Base-by-base conservation (phyloP, 1,139 yeast species). In the Geotrichum europaeum region DNA sequence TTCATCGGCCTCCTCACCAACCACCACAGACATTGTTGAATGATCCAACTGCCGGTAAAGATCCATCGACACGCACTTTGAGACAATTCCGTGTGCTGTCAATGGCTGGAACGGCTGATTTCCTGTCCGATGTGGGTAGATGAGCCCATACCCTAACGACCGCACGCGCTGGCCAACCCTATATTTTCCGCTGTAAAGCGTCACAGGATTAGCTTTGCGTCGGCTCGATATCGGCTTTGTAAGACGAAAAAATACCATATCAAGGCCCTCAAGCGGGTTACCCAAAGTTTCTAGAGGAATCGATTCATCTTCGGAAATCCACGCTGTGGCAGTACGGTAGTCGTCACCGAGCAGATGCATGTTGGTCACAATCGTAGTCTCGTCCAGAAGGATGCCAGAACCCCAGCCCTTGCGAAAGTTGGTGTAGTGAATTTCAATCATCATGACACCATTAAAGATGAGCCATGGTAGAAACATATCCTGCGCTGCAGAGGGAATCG, bases 131-230 rank as follows among this genome's bases (percentile, higher is more conserved):
- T 66, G 66, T 0, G 72, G 73, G 57, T 74, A 79, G 63, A 83
- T 79, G 4, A 86, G 73, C 0, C 92, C 92, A 69, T 73, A 84
- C 0, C 91, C 89, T 2, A 77, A 69, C 0, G 89, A 79, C 7
- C 66, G 68, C 0, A 84, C 86, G 0, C 59, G 50, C 30, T 77
- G 75, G 0, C 81, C 83, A 2, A 28, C 56, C 10, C 20, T n/a
- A 22, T 67, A 64, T 15, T 56, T 59, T 7, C 43, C 34, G 1
- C 58, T 24, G 15, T 67, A 64, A 13, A 62, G 52, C 10, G 59
- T 40, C 6, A 58, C 66, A 20, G 67, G 63, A 45, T 18, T 47
- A 32, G 55, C 57, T 4, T 51, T 22, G n/a, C 18, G 20, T 1
- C 49, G 53, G 4, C 64, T 56, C 12, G 65, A 40, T 51, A 63